phyloP scores from a whole-genome alignment of 371 early-diverging fungal genomes.

The Saksenaea vasiformis region DNA sequence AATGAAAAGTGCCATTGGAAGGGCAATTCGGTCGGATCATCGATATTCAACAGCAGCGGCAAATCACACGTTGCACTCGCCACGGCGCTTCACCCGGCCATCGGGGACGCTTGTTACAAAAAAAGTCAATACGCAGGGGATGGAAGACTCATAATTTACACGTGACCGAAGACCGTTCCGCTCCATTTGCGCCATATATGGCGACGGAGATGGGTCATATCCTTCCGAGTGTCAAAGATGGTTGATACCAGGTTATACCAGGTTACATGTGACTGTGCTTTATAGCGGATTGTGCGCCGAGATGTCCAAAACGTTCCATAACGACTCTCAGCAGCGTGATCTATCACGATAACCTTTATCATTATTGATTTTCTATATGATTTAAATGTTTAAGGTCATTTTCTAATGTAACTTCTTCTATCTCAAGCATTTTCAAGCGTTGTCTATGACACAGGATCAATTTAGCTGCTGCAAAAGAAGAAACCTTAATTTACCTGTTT shows the following conservation, averaged over 20 bases:
- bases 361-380: constrained; percentile 10
- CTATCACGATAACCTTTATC: background rate
- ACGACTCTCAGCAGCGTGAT: background rate
- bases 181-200: background rate
- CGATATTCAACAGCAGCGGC: background rate
- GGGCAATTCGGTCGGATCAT: background rate
- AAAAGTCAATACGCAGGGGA: background rate
- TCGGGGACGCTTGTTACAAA: background rate
- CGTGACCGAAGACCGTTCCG: background rate
- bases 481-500: constrained; percentile 38
- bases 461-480: background rate
- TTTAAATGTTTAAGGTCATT: constrained; percentile 28
- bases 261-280: background rate
- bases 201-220: background rate
- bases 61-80: background rate
- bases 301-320: background rate
- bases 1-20: background rate
- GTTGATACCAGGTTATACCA: background rate
- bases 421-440: constrained; percentile 20
- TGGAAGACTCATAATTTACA: background rate
- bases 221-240: background rate
- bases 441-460: constrained; percentile 16
- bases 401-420: constrained; percentile 31
- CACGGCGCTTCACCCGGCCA: constrained; percentile 2
- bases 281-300: constrained; percentile 4